Base-by-base conservation (phyloP, 2,329 filamentous ascomycete genomes). In the Colletotrichum sp. region DNA sequence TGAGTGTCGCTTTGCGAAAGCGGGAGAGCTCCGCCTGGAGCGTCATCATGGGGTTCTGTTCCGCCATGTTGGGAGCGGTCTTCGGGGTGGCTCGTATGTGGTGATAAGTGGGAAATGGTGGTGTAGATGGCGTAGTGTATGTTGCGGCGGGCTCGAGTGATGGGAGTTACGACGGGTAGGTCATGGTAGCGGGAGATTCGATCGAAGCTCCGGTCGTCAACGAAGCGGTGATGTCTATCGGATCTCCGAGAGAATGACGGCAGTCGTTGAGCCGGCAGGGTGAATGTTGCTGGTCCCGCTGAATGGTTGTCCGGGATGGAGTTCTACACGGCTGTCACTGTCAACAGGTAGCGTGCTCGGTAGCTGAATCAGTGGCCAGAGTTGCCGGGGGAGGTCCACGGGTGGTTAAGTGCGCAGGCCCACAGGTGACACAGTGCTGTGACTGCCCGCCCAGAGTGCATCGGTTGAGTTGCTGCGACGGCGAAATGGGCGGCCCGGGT, bases 1-100 rank as follows among this genome's bases (percentile, higher is more conserved):
- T 90, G 60, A 96, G 90, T 36, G 93, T 91, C 78, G 91, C 92
- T 82, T 90, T 92, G 80, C 91, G 91, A 76, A 98, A 91, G 80
- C 92, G 92, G 79, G 92, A 90, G 79, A 97, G 91, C 82, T 98
- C 95, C 80, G 92, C 92, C 83, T 94, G 90, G 79, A 98, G 85
- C 34, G 86, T 84, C 72, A 86, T 85, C 81, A 92, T 89, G 28
- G 88, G 87, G 81, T 87, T 89, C 67, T 82, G 79, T 77, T 82
- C 84, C 78, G 82, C 79, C 84, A 85, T 84, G 79, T 69, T 79
- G 78, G 71, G 52, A 3, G 34, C n/a, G 66, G 52, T 52, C 13
- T 26, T 62, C 28, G 26, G 59, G 26, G 10, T 57, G 9, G n/a
- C 16, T 49, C 28, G 32, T 63, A 36, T 76, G 57, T 65, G 26